Evolutionary conservation across 495 filamentous ascomycete genomes (phyloP).

Genomic region (Lichina pygmaea): DNA sequence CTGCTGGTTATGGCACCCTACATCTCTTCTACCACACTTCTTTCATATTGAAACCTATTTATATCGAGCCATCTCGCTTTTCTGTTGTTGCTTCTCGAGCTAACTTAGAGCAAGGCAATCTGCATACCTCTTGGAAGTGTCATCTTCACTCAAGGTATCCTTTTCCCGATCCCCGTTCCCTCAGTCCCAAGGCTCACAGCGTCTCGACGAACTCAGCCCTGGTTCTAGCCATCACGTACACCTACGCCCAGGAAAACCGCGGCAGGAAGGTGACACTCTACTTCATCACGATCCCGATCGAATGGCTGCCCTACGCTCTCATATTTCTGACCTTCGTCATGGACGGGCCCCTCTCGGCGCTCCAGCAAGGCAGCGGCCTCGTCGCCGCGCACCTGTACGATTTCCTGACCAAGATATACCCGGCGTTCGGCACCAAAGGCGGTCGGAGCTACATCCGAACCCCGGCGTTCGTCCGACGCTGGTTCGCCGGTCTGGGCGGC

Average conservation of each 20-base stretch:
- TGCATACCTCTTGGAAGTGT: slow-evolving; percentile 12
- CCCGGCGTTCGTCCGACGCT: slow-evolving; percentile 32
- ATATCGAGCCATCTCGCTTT: background rate
- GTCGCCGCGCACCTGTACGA: slow-evolving; percentile 65
- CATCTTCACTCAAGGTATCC: slow-evolving; percentile 28
- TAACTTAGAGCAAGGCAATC: no score
- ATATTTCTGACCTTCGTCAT: slow-evolving; percentile 39
- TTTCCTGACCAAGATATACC: slow-evolving; percentile 61
- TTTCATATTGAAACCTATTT: background rate
- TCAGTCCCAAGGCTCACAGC: background rate
- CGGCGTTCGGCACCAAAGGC: slow-evolving; percentile 37
- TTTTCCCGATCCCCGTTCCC: slow-evolving; percentile 1
- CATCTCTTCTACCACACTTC: slow-evolving; percentile 22
- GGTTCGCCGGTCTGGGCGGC: slow-evolving; percentile 16
- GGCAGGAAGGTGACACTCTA: slow-evolving; percentile 41
- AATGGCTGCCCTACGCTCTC: slow-evolving; percentile 51
- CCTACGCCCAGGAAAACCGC: slow-evolving; percentile 55
- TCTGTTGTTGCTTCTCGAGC: background rate
- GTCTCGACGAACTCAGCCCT: slow-evolving; percentile 21
- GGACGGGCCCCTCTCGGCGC: slow-evolving; percentile 16
- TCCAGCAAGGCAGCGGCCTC: slow-evolving; percentile 38
- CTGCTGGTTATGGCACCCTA: slow-evolving; percentile 75
- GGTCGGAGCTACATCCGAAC: slow-evolving; percentile 45
- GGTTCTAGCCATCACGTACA: slow-evolving; percentile 54
- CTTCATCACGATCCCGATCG: slow-evolving; percentile 48